A percentile compares a stretch with the other conserved stretches of the same genome.
Conservation (phyloP, 495 filamentous ascomycete species). For the Penicillium parvum region DNA sequence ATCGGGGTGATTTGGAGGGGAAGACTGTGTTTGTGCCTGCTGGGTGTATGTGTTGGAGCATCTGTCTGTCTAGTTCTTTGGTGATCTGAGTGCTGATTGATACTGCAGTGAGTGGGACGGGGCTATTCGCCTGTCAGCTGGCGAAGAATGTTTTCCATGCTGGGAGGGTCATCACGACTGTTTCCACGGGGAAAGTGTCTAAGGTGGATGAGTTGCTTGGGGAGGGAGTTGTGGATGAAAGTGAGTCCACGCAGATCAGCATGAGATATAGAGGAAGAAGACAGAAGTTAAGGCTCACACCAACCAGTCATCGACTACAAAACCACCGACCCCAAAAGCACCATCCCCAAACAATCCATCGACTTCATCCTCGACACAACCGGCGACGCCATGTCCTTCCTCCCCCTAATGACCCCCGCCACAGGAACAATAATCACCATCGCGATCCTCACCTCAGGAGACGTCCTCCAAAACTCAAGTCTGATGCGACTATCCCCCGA, state of each 20-base stretch:
- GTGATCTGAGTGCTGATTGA: not conserved
- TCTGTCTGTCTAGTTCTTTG: not conserved
- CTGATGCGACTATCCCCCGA: conserved; percentile 16
- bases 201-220: conserved; percentile 40
- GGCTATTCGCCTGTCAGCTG: conserved; percentile 46
- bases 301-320: conserved; percentile 46
- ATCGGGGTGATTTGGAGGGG: conserved; percentile 37
- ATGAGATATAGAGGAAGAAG: too few relatives aligned
- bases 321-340: conserved; percentile 35
- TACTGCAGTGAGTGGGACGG: conserved; percentile 43
- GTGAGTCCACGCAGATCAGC: too few relatives aligned
- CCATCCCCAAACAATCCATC: conserved; percentile 36
- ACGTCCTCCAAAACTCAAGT: conserved; percentile 12
- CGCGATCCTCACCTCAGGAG: conserved; percentile 10
- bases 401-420: conserved; percentile 36
- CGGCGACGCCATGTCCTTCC: conserved; percentile 23
- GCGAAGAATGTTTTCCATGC: conserved; percentile 51
- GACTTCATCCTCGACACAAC: conserved; percentile 54
- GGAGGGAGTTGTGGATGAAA: conserved; percentile 25
- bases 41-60: conserved; percentile 35
- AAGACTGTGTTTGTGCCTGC: conserved; percentile 54
- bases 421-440: conserved; percentile 9
- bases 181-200: conserved; percentile 49
- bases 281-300: too few relatives aligned
- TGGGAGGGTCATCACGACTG: conserved; percentile 47